These are phyloP conservation scores for Cutaneotrichosporon cyanovorans DNA, from an alignment of 1,284 basidiomycete species.

Conservation along the genomic window DNA sequence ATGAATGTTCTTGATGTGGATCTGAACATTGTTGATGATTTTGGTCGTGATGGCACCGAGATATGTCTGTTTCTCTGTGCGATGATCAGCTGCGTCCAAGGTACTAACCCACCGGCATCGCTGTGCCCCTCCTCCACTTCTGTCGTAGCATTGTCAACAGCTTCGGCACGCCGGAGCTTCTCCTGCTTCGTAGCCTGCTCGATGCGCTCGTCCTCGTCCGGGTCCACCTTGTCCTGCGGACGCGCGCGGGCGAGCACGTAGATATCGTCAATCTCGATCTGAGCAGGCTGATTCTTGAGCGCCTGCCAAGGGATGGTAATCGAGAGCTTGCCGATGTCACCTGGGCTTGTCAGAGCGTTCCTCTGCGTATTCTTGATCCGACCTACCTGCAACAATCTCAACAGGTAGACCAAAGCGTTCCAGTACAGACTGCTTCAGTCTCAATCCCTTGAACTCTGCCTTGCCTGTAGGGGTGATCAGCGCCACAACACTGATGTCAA, in stretches of 20 bases:
- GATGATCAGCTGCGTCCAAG: neutral
- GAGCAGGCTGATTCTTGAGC: conserved; percentile 85
- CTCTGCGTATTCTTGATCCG: no score
- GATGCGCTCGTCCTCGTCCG: conserved; percentile 75
- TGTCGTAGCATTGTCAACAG: conserved; percentile 58
- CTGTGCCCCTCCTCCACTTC: conserved; percentile 46
- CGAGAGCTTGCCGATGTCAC: conserved; percentile 85
- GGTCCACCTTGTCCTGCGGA: conserved; percentile 53
- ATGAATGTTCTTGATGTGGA: conserved; percentile 91
- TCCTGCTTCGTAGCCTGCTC: conserved; percentile 82
- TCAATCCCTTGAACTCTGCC: conserved; percentile 70
- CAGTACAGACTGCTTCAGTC: conserved; percentile 85
- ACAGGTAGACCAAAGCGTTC: conserved; percentile 96
- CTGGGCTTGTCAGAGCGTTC: conserved; percentile 49
- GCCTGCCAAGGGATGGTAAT: conserved; percentile 94
- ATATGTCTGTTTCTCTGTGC: conserved; percentile 60
- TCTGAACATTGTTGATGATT: conserved; percentile 93
- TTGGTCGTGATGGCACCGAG: conserved; percentile 79
- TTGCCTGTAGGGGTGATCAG: conserved; percentile 55
- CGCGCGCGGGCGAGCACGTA: conserved; percentile 61
- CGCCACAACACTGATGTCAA: conserved; percentile 9
- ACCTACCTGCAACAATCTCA: conserved; percentile 82
- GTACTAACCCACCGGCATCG: conserved; percentile 25
- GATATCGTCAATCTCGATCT: conserved; percentile 87
- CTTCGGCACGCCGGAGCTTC: conserved; percentile 78